A percentile compares a stretch with the other conserved stretches of the same genome.
These are phyloP conservation scores for Solanum rostratum DNA, from an alignment of 257 asterid genomes.

Conservation along the genomic window DNA sequence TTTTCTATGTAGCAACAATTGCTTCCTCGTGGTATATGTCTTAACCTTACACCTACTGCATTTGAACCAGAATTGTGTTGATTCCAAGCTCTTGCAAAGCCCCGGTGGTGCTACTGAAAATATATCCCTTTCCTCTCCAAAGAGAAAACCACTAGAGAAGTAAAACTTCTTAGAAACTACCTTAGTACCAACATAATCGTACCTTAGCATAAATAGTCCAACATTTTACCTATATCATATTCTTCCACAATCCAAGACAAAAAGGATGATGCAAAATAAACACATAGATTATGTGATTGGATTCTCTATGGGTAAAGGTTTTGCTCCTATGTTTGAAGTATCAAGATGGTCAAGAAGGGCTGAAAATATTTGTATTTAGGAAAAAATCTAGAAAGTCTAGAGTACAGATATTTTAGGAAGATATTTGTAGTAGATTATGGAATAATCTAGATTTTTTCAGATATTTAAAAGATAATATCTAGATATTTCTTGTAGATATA, in stretches of 20 bases:
- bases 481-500: no score
- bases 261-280: neutral
- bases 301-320: neutral
- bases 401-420: no score
- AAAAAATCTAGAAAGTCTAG: no score
- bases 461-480: no score
- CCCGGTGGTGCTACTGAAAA: neutral
- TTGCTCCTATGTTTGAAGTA: no score
- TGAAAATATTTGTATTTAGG: no score
- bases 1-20: neutral
- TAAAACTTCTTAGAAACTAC: neutral
- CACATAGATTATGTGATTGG: neutral
- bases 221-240: neutral
- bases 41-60: no score
- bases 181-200: neutral
- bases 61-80: no score
- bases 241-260: neutral
- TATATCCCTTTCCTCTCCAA: neutral
- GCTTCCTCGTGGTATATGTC: no score
- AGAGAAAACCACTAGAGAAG: neutral
- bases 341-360: no score
- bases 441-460: no score
- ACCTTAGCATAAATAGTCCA: neutral
- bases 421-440: no score
- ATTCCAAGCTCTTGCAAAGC: neutral